These are phyloP conservation scores for Arthonia radiata DNA, from an alignment of 495 filamentous ascomycete genomes.

Conservation along the genomic window DNA sequence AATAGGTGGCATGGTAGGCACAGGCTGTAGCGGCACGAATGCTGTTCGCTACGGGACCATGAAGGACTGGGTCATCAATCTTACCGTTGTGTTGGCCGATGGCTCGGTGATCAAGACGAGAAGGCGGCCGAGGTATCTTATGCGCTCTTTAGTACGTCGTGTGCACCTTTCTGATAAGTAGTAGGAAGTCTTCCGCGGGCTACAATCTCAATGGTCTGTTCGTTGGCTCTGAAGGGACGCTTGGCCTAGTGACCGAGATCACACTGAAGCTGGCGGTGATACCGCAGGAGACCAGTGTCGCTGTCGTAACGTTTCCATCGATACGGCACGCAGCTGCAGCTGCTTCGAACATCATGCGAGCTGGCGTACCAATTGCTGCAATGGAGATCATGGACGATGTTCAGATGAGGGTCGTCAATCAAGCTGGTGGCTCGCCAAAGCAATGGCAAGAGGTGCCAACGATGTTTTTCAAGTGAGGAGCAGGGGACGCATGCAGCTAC, in stretches of 20 bases:
- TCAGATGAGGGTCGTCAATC: slow-evolving; percentile 83
- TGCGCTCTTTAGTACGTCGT: no score
- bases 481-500: slow-evolving; percentile 13
- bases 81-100: slow-evolving; percentile 84
- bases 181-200: slow-evolving; percentile 65
- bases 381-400: slow-evolving; percentile 86
- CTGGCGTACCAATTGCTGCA: slow-evolving; percentile 63
- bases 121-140: slow-evolving; percentile 40
- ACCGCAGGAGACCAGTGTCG: slow-evolving; percentile 57
- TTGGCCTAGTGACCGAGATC: slow-evolving; percentile 71
- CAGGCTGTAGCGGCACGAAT: slow-evolving; percentile 83
- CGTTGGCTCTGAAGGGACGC: slow-evolving; percentile 77
- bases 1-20: slow-evolving; percentile 94
- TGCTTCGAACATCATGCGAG: slow-evolving; percentile 52
- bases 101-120: slow-evolving; percentile 78
- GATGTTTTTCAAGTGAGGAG: slow-evolving; percentile 55
- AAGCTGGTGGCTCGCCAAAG: slow-evolving; percentile 42
- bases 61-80: slow-evolving; percentile 79
- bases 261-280: slow-evolving; percentile 54
- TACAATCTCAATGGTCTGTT: slow-evolving; percentile 74
- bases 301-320: slow-evolving; percentile 53
- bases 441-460: slow-evolving; percentile 61
- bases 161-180: no score
- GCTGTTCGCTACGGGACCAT: slow-evolving; percentile 87
- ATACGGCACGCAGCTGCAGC: slow-evolving; percentile 61